A percentile compares a stretch with the other conserved stretches of the same genome.
These are phyloP conservation scores for Cyberlindnera xishuangbannaensis DNA, from an alignment of 805 yeast genomes.

Conservation along the genomic window DNA sequence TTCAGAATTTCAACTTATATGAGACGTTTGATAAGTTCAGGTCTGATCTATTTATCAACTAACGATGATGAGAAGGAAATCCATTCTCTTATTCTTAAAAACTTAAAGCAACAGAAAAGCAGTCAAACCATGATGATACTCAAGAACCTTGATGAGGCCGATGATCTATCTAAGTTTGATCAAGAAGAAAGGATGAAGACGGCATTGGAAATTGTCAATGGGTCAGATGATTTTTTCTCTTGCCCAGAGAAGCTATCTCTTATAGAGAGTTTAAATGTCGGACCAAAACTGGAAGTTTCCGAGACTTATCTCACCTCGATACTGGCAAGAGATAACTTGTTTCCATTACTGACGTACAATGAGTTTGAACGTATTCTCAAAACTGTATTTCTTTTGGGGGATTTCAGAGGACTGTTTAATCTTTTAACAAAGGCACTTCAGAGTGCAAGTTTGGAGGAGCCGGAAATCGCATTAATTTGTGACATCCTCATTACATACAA, in stretches of 20 bases:
- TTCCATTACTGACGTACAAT: slow-evolving; percentile 32
- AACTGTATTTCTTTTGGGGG: slow-evolving; percentile 15
- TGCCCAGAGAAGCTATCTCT: slow-evolving; percentile 17
- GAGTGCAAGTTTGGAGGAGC: slow-evolving; percentile 15
- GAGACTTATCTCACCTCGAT: slow-evolving; percentile 26
- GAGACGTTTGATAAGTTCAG: slow-evolving; percentile 79
- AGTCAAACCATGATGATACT: slow-evolving; percentile 52
- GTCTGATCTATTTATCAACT: slow-evolving; percentile 59
- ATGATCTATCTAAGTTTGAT: slow-evolving; percentile 12
- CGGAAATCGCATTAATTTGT: slow-evolving; percentile 14
- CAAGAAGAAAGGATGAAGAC: slow-evolving; percentile 30
- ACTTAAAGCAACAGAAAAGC: slow-evolving; percentile 49
- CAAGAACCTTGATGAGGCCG: slow-evolving; percentile 38
- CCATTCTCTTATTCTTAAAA: slow-evolving; percentile 52
- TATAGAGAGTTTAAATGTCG: slow-evolving; percentile 22
- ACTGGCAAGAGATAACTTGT: slow-evolving; percentile 26
- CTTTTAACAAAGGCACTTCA: slow-evolving; percentile 15
- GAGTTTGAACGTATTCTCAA: slow-evolving; percentile 24
- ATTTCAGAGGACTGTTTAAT: slow-evolving; percentile 23
- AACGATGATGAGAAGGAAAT: slow-evolving; percentile 44
- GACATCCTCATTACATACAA: slow-evolving; percentile 11
- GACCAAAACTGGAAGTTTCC: slow-evolving; percentile 30
- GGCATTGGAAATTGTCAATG: slow-evolving; percentile 29
- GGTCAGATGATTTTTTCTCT: slow-evolving; percentile 20
- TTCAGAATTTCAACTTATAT: slow-evolving; percentile 55